Conservation (phyloP, 805 yeast genomes). For the Schizosaccharomyces lindneri region DNA sequence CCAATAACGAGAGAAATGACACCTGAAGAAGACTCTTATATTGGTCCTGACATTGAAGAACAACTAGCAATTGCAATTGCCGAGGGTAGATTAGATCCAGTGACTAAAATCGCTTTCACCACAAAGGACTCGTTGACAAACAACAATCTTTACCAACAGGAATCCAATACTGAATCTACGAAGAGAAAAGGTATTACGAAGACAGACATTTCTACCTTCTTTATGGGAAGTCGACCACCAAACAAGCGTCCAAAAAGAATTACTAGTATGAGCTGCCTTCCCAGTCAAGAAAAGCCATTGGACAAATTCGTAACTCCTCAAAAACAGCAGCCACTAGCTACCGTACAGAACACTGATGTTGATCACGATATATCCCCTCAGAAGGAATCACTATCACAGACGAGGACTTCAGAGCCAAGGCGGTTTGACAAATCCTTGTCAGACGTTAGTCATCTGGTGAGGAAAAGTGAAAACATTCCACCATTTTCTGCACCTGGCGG, state of each 20-base stretch:
- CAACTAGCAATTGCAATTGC: slow-evolving; percentile 33
- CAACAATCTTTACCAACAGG: too few relatives aligned
- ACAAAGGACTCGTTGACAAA: background rate
- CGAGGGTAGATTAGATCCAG: slow-evolving; percentile 42
- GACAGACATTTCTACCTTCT: slow-evolving; percentile 1
- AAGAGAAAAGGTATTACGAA: background rate
- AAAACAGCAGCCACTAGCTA: background rate
- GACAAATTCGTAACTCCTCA: background rate
- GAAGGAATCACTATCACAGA: too few relatives aligned
- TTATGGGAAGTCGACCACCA: background rate
- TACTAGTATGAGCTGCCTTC: background rate
- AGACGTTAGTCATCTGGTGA: background rate
- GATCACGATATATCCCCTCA: background rate
- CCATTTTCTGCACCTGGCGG: background rate
- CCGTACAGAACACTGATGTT: background rate
- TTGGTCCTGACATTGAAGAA: slow-evolving; percentile 15
- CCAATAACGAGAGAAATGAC: background rate
- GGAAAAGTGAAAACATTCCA: background rate
- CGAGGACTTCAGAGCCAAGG: background rate
- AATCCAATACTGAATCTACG: background rate
- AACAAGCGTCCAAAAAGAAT: background rate
- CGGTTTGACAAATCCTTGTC: background rate
- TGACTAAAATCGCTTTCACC: slow-evolving; percentile 21
- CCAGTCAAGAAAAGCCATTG: background rate
- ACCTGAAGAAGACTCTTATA: background rate